phyloP scores from a whole-genome alignment of 768 basidiomycete species.

The Boletus pseudo-olivaceus region DNA sequence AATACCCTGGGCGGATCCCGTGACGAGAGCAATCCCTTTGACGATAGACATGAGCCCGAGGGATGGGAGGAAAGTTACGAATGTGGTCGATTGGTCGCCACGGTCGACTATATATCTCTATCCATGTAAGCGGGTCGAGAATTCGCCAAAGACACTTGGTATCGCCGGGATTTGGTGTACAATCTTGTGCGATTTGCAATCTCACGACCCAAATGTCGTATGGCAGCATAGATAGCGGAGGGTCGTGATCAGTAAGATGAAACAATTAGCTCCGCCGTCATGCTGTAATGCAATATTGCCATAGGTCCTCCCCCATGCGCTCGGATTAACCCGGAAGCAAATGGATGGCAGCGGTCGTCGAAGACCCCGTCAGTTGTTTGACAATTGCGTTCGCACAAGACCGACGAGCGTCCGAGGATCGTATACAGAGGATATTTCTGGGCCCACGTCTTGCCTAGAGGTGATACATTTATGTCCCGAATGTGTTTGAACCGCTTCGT shows the following conservation, averaged over 20 bases:
- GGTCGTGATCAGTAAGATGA: neutral
- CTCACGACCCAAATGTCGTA: neutral
- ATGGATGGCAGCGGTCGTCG: neutral
- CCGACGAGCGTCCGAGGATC: neutral
- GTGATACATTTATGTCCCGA: neutral
- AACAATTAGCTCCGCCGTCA: neutral
- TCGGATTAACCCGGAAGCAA: neutral
- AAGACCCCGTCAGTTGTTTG: neutral
- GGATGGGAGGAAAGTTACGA: neutral
- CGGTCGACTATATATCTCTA: neutral
- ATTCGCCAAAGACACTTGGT: neutral
- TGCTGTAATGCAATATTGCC: neutral
- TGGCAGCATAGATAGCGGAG: neutral
- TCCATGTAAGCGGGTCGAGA: neutral
- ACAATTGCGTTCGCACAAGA: neutral
- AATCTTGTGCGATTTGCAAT: neutral
- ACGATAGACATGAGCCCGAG: slow-evolving; percentile 14
- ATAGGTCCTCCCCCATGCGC: too few relatives aligned
- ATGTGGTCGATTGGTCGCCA: too few relatives aligned
- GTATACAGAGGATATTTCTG: neutral
- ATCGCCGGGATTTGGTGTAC: neutral
- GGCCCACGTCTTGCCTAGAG: neutral
- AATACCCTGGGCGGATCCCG: slow-evolving; percentile 32
- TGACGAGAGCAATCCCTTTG: slow-evolving; percentile 35
- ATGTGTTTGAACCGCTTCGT: neutral